Base-by-base conservation (phyloP, 306 rosid genomes). In the Fragaria iinumae region DNA sequence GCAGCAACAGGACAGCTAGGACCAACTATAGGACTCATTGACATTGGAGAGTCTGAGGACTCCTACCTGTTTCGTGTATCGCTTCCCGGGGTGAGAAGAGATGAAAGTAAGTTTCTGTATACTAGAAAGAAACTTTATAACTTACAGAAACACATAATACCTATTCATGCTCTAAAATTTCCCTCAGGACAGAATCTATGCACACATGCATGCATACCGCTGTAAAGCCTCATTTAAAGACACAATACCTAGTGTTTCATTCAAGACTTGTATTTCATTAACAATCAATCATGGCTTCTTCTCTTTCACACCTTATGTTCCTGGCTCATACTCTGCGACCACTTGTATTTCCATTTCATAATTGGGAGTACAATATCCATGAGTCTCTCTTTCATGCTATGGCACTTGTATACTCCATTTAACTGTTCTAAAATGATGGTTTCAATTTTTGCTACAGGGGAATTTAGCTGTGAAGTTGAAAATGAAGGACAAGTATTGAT, bases 381-480 rank as follows among this genome's bases (percentile, higher is more conserved):
- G 48, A 6, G 71, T 25, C 7, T 66, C 49, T 36, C 16, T 20
- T 18, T 14, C 44, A 4, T 66, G 71, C 47, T 18, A 17, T 36
- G 25, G 39, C 73, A 69, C 23, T 69, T 34, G 6, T 8, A 39
- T 38, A 25, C 56, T 34, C n/a, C 45, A 55, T 39, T 39, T 21
- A 45, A 56, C 70, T 12, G 70, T 20, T 65, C n/a, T 66, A 44
- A 44, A 56, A 39, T 44, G 57, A 52, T 32, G 48, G 5, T 29
- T 55, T 43, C 45, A 21, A 76, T 59, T 48, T 21, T 72, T 1
- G 32, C 71, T 45, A 21, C 79, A 84, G 88, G 82, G 60, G 85
- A 71, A 12, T 84, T 84, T 76, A 81, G 76, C 67, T 84, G 88
- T 75, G 85, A 81, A 53, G 83, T 81, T 39, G 81, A 75, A 75